phyloP scores from a whole-genome alignment of 2,329 filamentous ascomycete species.

The Fusarium stilboides region DNA sequence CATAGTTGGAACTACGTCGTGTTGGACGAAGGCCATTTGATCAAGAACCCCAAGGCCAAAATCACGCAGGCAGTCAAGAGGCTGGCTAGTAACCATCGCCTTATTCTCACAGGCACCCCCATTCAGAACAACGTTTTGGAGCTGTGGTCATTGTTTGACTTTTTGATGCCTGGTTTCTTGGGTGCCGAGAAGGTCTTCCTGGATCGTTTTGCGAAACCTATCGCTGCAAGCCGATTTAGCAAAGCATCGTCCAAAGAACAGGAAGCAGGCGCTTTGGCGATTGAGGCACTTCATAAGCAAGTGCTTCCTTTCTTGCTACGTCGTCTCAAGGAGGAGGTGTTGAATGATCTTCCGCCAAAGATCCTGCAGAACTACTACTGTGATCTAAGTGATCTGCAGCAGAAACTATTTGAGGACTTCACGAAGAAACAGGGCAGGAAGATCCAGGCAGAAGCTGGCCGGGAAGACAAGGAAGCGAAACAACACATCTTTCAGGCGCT shows the following conservation, averaged over 20 bases:
- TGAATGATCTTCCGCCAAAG: slow-evolving; percentile 96
- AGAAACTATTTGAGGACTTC: slow-evolving; percentile 96
- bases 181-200: slow-evolving; percentile 96
- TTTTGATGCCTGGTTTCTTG: slow-evolving; percentile 98
- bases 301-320: slow-evolving; percentile 96
- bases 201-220: slow-evolving; percentile 94
- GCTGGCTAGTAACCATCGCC: slow-evolving; percentile 89
- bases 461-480: slow-evolving; percentile 92
- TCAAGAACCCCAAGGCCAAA: slow-evolving; percentile 99
- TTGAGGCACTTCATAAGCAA: slow-evolving; percentile 98
- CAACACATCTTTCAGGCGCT: slow-evolving; percentile 99
- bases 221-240: slow-evolving; percentile 92
- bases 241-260: slow-evolving; percentile 99
- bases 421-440: slow-evolving; percentile 93
- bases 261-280: slow-evolving; percentile 94
- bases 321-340: slow-evolving; percentile 96
- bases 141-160: slow-evolving; percentile 98
- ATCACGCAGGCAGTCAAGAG: slow-evolving; percentile 94
- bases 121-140: slow-evolving; percentile 99
- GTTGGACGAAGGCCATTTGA: slow-evolving; percentile 95
- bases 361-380: slow-evolving; percentile 99
- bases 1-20: slow-evolving; percentile 98
- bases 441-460: slow-evolving; percentile 85
- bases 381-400: slow-evolving; percentile 94
- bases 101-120: slow-evolving; percentile 96